Conservation (phyloP, 495 filamentous ascomycete genomes). For the Aspergillus nidulans region DNA sequence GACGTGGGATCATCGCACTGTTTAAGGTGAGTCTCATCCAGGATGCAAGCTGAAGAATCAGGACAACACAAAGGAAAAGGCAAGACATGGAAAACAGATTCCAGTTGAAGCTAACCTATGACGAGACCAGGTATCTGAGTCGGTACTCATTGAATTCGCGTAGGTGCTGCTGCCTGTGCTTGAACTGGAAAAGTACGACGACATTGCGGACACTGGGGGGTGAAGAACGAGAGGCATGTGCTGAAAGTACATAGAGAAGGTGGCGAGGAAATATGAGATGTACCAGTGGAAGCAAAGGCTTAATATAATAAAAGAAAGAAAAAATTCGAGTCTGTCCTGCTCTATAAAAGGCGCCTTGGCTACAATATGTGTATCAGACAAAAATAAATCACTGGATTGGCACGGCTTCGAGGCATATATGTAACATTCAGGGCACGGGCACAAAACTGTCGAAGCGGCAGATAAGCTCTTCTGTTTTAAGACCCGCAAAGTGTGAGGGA, state of each 20-base stretch:
- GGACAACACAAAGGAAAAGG: not conserved
- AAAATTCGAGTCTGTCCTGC: not conserved
- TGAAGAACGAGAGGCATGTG: slow-evolving; percentile 35
- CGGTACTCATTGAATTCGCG: slow-evolving; percentile 30
- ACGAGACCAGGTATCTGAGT: slow-evolving; percentile 37
- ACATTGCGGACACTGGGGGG: slow-evolving; percentile 30
- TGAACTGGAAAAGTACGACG: slow-evolving; percentile 32
- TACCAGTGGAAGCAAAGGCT: not conserved
- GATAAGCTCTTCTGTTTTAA: slow-evolving; percentile 17
- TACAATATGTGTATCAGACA: slow-evolving; percentile 7
- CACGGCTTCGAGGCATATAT: slow-evolving; percentile 13
- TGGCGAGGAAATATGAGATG: slow-evolving; percentile 13
- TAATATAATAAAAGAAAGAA: not conserved
- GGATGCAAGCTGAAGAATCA: not conserved
- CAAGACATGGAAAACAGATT: slow-evolving; percentile 2
- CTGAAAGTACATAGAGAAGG: slow-evolving; percentile 16
- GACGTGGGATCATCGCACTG: slow-evolving; percentile 32
- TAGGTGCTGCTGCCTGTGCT: slow-evolving; percentile 30
- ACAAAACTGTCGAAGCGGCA: slow-evolving; percentile 13
- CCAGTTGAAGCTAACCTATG: slow-evolving; percentile 38
- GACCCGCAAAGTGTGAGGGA: slow-evolving; percentile 13
- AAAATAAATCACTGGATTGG: not conserved
- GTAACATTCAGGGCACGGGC: slow-evolving; percentile 14
- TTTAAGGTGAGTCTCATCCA: slow-evolving; percentile 28
- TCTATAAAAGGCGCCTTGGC: not conserved